A percentile compares a stretch with the other conserved stretches of the same genome.
Conservation (phyloP, 139 green algal species). For the Desmodesmus armatus region DNA sequence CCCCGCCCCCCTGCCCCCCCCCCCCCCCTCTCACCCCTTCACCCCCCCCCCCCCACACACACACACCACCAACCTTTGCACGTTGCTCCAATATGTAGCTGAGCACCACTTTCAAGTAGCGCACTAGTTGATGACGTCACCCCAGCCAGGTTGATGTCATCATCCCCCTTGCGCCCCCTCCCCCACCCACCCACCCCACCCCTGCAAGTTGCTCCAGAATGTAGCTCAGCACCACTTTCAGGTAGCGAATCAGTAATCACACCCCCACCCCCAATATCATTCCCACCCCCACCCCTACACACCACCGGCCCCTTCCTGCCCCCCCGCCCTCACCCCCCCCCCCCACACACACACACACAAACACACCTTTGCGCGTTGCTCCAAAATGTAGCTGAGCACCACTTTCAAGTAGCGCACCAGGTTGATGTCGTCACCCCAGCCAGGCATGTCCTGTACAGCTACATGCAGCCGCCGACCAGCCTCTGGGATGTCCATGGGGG, state of each 20-base stretch:
- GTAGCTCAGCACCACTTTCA: background rate
- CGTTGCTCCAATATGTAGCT: conserved; percentile 15
- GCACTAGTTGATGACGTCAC: conserved; percentile 46
- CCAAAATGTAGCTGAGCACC: conserved; percentile 16
- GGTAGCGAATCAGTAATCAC: background rate
- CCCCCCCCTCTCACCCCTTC: too few species aligned
- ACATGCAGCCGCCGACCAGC: background rate
- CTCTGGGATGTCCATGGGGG: conserved; percentile 16
- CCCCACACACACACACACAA: background rate
- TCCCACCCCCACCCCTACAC: background rate
- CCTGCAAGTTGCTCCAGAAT: too few species aligned
- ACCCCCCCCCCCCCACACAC: background rate
- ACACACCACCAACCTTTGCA: conserved; percentile 4
- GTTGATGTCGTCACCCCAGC: conserved; percentile 49
- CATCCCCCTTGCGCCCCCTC: too few species aligned
- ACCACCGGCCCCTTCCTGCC: too few species aligned
- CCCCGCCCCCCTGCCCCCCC: too few species aligned
- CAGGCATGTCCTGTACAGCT: conserved; percentile 46
- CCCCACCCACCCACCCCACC: too few species aligned
- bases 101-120: conserved; percentile 7
- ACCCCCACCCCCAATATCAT: background rate
- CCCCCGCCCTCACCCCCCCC: too few species aligned
- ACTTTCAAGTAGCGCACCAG: conserved; percentile 23
- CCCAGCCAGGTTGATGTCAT: conserved; percentile 50
- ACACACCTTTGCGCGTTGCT: conserved; percentile 7